Base-by-base conservation (phyloP, 805 yeast genomes). In the Ogataea angusta region DNA sequence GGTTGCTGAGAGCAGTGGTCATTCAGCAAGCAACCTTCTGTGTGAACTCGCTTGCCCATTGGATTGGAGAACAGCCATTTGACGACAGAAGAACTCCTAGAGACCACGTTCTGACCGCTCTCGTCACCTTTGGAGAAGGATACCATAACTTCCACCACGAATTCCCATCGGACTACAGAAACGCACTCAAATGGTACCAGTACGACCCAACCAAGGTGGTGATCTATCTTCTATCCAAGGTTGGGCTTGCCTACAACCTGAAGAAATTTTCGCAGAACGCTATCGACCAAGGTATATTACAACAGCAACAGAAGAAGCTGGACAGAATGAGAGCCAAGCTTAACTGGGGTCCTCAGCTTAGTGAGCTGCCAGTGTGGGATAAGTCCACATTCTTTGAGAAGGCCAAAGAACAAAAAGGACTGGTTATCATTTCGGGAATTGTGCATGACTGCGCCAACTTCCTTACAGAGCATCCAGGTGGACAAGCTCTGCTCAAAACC, bases 61-160 rank as follows among this genome's bases (percentile, higher is more conserved):
- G 88, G 85, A 76, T 85, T 54, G 95, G 95, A 66, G 73, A 68
- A 42, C 95, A 85, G 64, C 93, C 95, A 34, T 85, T 85, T 50
- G 95, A 85, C 62, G 91, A 85, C 62, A 77, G 85, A 67, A 80
- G 90, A 75, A 83, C 91, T 24, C 93, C 93, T 52, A 75, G 93
- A 67, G 91, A 85, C 65, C 89, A 84, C 63, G 76, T 79, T 59
- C 56, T 85, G 47, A 84, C 93, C 36, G 93, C 93, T 4, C 67
- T 85, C 45, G 88, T 84, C 44, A 85, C 95, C 0, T 84, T 85
- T 57, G 95, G 95, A 64, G 95, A 85, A 67, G 95, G 95, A 48
- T 84, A 85, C 72, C 93, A 85, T 59, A 85, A 85, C 67, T 85
- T 85, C 79, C 95, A 85, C 64, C 95, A 85, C 63, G 95, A 85